Base-by-base conservation (phyloP, 805 yeast genomes). In the Wickerhamiella kurtzmanii region DNA sequence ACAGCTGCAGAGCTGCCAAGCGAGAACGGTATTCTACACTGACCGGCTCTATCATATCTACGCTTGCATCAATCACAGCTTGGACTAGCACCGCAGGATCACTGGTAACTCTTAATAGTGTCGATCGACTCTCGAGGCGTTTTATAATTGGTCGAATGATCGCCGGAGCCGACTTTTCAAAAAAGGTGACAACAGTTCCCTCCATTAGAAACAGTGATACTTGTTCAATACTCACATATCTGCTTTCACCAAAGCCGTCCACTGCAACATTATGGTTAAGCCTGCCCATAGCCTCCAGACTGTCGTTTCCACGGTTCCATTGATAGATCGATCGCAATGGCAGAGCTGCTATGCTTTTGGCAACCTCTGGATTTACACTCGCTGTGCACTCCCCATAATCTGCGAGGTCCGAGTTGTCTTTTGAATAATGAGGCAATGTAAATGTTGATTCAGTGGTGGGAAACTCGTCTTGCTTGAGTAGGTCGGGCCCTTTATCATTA, bases 151-250 rank as follows among this genome's bases (percentile, higher is more conserved):
- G 79, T 35, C 63, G 62, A 46, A 72, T 77, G 20, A 77, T 67
- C 42, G 73, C 76, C 41, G 68, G 67, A 3, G 77, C 78, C 3
- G 76, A 68, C 50, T 74, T 71, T 55, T 77, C 82, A 56, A 77
- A 76, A 51, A 77, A 74, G 0, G 80, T 68, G 3, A 77, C 66
- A 11, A 77, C 72, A 0, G 76, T 69, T 40, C 69, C 65, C 4
- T 64, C 58, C 16, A 71, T 61, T 16, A 77, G 49, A 50, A 71
- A 77, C 42, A 76, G 58, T 0, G 79, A 72, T 2, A 72, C 73
- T 55, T 77, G 81, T 55, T 77, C 82, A 9, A 74, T 62, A 0
- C 76, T 78, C 4, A 76, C 76, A 19, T 59, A 60, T 64, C 67
- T 46, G 64, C 56, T 54, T 18, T 44, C 37, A 2, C 54, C 9